A percentile compares a stretch with the other conserved stretches of the same genome.
Conservation (phyloP, 768 basidiomycete species). For the Hygrophorus russula region DNA sequence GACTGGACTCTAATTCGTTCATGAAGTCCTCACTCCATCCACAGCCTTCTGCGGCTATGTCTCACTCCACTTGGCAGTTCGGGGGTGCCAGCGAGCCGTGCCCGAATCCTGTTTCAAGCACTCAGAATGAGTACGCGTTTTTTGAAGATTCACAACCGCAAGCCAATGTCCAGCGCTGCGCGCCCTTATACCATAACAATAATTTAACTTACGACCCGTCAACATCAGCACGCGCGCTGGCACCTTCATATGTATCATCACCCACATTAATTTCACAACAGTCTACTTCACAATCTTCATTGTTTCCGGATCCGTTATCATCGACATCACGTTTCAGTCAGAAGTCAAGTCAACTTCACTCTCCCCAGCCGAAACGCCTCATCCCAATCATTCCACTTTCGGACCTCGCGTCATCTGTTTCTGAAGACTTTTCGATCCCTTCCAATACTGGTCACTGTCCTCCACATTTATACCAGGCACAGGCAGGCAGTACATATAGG, state of each 20-base stretch:
- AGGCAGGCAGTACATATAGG: too few species aligned
- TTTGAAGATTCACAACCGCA: too few species aligned
- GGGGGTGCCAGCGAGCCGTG: too few species aligned
- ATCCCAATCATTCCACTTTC: slow-evolving; percentile 6
- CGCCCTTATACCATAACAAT: not conserved
- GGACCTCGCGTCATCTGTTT: not conserved
- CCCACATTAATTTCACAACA: slow-evolving; percentile 7
- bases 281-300: slow-evolving; percentile 9
- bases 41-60: too few species aligned
- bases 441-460: too few species aligned
- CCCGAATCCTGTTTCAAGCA: too few species aligned
- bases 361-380: slow-evolving; percentile 5
- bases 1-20: too few species aligned
- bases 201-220: not conserved
- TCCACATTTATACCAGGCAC: too few species aligned
- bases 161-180: too few species aligned
- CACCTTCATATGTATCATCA: slow-evolving; percentile 8
- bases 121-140: too few species aligned
- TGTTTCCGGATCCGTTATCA: not conserved
- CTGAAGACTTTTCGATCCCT: not conserved
- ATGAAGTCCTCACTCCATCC: too few species aligned
- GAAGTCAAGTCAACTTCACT: not conserved
- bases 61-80: too few species aligned
- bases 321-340: not conserved
- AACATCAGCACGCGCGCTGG: not conserved